Evolutionary conservation across 768 basidiomycete species (phyloP).

Genomic region (Suillus tomentosus): DNA sequence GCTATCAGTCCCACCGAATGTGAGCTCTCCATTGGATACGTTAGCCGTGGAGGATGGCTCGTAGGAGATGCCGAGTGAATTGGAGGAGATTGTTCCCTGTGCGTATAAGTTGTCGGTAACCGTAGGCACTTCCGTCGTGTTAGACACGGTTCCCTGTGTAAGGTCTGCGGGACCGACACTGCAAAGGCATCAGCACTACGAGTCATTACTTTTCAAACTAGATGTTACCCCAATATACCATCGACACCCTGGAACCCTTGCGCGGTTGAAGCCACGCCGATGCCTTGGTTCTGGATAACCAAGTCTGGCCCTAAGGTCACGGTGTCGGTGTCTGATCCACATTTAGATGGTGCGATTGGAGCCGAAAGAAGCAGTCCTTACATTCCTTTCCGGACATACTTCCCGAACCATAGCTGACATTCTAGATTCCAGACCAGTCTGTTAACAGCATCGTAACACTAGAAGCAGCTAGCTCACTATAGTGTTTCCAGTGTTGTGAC

Average conservation of each 20-base stretch:
- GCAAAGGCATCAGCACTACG: background rate
- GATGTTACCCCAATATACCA: slow-evolving; percentile 47
- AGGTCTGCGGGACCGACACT: slow-evolving; percentile 53
- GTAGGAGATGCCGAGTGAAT: slow-evolving; percentile 52
- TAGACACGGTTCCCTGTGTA: slow-evolving; percentile 41
- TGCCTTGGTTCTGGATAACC: slow-evolving; percentile 44
- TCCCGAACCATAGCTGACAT: slow-evolving; percentile 57
- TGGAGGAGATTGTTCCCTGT: slow-evolving; percentile 46
- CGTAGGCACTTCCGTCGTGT: slow-evolving; percentile 42
- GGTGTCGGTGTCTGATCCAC: slow-evolving; percentile 42
- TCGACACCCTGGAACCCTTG: slow-evolving; percentile 47
- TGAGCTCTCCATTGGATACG: slow-evolving; percentile 50
- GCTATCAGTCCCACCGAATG: slow-evolving; percentile 49
- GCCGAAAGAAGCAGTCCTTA: slow-evolving; percentile 22
- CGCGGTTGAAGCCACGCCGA: slow-evolving; percentile 43
- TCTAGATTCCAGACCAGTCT: slow-evolving; percentile 30
- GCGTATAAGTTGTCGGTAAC: slow-evolving; percentile 53
- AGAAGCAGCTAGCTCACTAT: slow-evolving; percentile 37
- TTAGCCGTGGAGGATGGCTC: slow-evolving; percentile 40
- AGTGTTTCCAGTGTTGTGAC: slow-evolving; percentile 36
- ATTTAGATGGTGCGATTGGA: background rate
- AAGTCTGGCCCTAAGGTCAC: slow-evolving; percentile 41
- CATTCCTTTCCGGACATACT: slow-evolving; percentile 55
- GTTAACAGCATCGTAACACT: slow-evolving; percentile 9
- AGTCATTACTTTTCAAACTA: background rate